Base-by-base conservation (phyloP, 805 yeast genomes). In the Lachancea kluyveri region DNA sequence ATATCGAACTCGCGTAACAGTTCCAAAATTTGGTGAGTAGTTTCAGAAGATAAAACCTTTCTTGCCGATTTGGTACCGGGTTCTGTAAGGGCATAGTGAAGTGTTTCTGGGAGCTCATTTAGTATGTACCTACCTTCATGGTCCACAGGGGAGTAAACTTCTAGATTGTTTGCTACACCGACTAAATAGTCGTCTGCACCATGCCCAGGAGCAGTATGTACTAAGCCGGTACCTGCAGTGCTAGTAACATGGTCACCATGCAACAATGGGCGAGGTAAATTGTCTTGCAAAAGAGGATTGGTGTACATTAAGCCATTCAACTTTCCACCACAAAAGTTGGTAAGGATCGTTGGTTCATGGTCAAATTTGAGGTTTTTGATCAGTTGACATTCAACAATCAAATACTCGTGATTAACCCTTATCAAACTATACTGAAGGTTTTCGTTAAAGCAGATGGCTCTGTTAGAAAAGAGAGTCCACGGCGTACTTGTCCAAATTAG, bases 401-500 rank as follows among this genome's bases (percentile, higher is more conserved):
- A 37, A 19, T 58, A 43, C 6, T 74, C 81, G 9, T 55, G 39
- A 1, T 54, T 40, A 9, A 54, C 40, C 19, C 52, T 45, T 4
- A 74, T 54, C 8, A 81, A 42, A 1, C 77, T 71, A 52, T 92
- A 92, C 0, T 55, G 50, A 34, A 83, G 60, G 1, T 66, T 58
- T 17, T 72, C 58, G 47, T 85, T 76, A 24, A 81, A 68, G 26
- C 92, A 79, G 25, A 92, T 74, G 0, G 96, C 96, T 40, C 70
- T 68, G 51, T 92, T 92, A 0, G 95, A 79, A 4, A 85, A 83
- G 19, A 92, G 65, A 0, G 99, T 92, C 99, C 99, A 92, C 0
- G 98, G 96, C 1, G 98, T 92, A 1, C 96, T 88, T 0, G 99
- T 92, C 99, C 99, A 92, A 35, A 92, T 85, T 39, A 83, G 49